Evolutionary conservation across 331 rosid genomes (phyloP), one percentile per base, ranked within the genome.

Genomic region (Rhamnella rubrinervis): DNA sequence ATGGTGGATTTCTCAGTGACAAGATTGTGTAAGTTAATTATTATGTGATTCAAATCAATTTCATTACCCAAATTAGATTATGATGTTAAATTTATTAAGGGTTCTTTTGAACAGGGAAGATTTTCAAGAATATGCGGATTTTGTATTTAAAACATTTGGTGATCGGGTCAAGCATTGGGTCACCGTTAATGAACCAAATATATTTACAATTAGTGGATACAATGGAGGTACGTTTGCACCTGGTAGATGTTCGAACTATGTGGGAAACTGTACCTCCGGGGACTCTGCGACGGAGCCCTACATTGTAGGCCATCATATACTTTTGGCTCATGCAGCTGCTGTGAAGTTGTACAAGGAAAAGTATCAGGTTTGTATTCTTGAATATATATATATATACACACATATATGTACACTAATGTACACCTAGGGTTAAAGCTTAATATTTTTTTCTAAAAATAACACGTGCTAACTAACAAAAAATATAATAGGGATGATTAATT

Each of bases 241-340:
- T 0, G 84, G 82, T 1, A 73, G 89, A 62, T 86, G 89, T 49
- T 88, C 91, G 1, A 76, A 68, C 12, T 82, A 80, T 5, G 55
- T 5, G 3, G 89, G 82, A n/a, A 80, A 82, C 28, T 85, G 88
- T 63, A 53, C 46, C 0, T 55, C 52, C 0, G 92, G 96, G 15
- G 65, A 89, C 74, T 89, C 96, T 0, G 60, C 85, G 16, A 86
- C 84, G 0, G 92, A 86, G 35, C 84, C 96, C 6, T 82, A 89
- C 59, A 46, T 86, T 23, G 88, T 52, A 5, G 82, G 77, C 14
- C 96, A 89, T 59, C 57, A 89, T 71, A 60, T 84, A 5, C 67
- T 89, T 16, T 90, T 89, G 50, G 13, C 85, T 39, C 92, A 89
- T 77, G 82, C 75, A 0, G 56, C 80, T 0, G 96, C 85, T 4